These are phyloP conservation scores for Neoboletus subvelutipes DNA, from an alignment of 768 basidiomycete genomes.

Conservation along the genomic window DNA sequence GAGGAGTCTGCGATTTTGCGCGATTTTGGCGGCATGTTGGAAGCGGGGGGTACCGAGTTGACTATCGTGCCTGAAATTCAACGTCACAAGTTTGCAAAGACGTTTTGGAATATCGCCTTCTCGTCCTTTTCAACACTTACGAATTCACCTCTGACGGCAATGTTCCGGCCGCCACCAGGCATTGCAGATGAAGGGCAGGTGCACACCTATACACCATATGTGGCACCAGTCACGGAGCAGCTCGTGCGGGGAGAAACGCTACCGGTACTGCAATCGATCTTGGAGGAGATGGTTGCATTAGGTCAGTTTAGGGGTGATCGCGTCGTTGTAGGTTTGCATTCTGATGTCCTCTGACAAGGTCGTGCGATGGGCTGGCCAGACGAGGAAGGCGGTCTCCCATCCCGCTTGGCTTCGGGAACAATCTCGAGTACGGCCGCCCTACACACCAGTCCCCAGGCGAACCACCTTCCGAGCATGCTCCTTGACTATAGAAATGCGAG, in stretches of 20 bases:
- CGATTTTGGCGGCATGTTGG: constrained; percentile 46
- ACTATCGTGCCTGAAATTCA: constrained; percentile 59
- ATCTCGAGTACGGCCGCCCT: constrained; percentile 40
- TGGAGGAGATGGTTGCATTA: constrained; percentile 46
- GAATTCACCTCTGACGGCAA: constrained; percentile 45
- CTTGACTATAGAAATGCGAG: constrained; percentile 48
- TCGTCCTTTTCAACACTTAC: constrained; percentile 53
- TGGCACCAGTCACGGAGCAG: constrained; percentile 41
- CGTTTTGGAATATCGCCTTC: constrained; percentile 62
- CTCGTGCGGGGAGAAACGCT: constrained; percentile 43
- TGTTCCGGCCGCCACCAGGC: constrained; percentile 44
- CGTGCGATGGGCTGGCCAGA: constrained; percentile 41
- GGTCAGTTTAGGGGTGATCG: constrained; percentile 26
- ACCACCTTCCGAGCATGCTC: constrained; percentile 60
- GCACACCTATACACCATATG: constrained; percentile 39
- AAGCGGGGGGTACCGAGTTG: constrained; percentile 47
- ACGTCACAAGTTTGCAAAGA: constrained; percentile 59
- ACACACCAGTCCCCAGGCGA: constrained; percentile 43
- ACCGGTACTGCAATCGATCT: constrained; percentile 45
- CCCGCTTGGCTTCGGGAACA: constrained; percentile 38
- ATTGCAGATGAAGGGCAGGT: constrained; percentile 20
- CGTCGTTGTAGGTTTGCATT: background rate
- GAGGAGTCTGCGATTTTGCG: constrained; percentile 43
- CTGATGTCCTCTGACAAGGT: constrained; percentile 10
- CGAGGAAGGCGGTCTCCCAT: constrained; percentile 45